phyloP scores from a whole-genome alignment of 176 grass and related monocot genomes.

The Luzula sylvatica region DNA sequence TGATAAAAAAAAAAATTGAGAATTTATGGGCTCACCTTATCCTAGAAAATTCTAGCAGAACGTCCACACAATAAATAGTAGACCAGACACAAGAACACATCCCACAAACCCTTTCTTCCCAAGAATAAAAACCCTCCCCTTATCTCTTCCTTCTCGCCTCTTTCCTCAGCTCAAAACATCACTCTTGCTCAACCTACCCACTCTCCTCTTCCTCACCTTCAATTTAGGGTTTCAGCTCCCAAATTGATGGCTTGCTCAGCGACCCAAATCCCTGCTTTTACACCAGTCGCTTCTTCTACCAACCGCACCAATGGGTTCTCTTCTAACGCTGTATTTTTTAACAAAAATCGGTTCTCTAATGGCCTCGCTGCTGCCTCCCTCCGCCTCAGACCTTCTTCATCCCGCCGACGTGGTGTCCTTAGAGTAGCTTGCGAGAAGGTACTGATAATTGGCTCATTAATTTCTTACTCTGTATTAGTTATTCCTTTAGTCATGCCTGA shows the following conservation, averaged over 20 bases:
- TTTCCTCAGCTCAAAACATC: conserved; percentile 10
- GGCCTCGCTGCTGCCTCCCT: neutral
- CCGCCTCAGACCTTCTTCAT: conserved; percentile 18
- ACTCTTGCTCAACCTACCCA: neutral
- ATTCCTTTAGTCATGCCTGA: neutral
- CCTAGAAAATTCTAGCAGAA: neutral
- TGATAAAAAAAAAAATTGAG: neutral
- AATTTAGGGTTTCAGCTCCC: neutral
- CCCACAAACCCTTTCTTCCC: conserved; percentile 6
- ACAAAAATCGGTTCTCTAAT: conserved; percentile 18
- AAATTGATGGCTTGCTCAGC: conserved; percentile 17
- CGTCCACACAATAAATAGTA: conserved; percentile 10
- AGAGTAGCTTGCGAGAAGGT: conserved; percentile 81
- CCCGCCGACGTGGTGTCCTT: conserved; percentile 30
- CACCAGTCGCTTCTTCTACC: conserved; percentile 41
- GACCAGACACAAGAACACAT: conserved; percentile 3
- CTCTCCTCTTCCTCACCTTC: neutral
- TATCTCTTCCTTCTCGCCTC: conserved; percentile 11
- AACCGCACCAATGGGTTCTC: conserved; percentile 6
- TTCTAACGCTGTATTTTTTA: conserved; percentile 45
- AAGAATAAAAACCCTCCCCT: conserved; percentile 25
- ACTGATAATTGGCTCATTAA: neutral
- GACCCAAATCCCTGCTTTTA: conserved; percentile 34
- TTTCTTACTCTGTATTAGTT: neutral
- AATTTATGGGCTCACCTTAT: neutral